phyloP scores from a whole-genome alignment of 2,329 filamentous ascomycete species.

The Fusarium caatingaense region DNA sequence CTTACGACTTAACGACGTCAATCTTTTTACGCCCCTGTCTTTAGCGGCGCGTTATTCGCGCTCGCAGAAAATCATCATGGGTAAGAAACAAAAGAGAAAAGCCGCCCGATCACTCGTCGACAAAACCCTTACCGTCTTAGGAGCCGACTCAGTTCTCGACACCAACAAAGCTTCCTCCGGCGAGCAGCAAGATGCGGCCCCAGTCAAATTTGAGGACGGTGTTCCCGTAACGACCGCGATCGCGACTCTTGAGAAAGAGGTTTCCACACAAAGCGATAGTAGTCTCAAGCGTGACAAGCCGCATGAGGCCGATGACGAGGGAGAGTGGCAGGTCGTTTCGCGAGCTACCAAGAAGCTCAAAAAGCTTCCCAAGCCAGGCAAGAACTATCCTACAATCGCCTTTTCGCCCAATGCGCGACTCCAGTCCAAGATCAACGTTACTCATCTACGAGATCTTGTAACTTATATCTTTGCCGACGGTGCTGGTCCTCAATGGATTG shows the following conservation, averaged over 20 bases:
- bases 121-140: conserved; percentile 37
- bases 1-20: background rate
- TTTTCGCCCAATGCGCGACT: conserved; percentile 69
- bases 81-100: conserved; percentile 42
- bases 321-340: conserved; percentile 67
- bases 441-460: conserved; percentile 71
- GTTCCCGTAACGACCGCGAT: conserved; percentile 11
- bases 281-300: conserved; percentile 63
- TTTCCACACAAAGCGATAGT: conserved; percentile 49
- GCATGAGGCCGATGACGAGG: conserved; percentile 57
- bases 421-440: conserved; percentile 70
- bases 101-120: conserved; percentile 11
- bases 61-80: conserved; percentile 34
- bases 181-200: conserved; percentile 18
- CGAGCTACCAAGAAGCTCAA: conserved; percentile 68
- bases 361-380: conserved; percentile 67
- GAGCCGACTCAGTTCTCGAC: conserved; percentile 23
- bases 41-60: conserved; percentile 24
- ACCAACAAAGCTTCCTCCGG: conserved; percentile 12
- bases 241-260: conserved; percentile 22
- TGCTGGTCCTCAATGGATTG: conserved; percentile 72
- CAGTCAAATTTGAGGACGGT: conserved; percentile 17
- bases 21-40: background rate
- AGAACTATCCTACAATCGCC: conserved; percentile 69
- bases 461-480: conserved; percentile 76